These are phyloP conservation scores for Tetrahymena malaccensis DNA, from an alignment of 73 alveolate genomes.

Conservation along the genomic window DNA sequence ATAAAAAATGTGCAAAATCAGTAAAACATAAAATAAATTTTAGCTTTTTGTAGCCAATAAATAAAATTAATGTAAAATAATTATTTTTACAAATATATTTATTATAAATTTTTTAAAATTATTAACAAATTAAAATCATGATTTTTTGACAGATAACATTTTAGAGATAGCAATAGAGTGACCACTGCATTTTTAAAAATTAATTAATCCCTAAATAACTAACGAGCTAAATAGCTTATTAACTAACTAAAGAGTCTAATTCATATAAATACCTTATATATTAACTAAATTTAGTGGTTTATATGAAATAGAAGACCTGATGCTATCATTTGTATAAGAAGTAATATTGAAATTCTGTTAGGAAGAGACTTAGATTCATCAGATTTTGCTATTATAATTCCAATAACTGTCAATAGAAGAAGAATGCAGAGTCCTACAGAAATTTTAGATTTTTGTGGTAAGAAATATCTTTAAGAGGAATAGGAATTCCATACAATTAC, in stretches of 20 bases:
- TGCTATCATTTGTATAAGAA: not conserved
- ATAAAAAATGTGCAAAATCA: too few species aligned
- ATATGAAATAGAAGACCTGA: not conserved
- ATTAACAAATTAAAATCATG: too few species aligned
- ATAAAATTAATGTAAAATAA: too few species aligned
- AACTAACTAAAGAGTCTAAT: not conserved
- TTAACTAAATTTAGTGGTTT: not conserved
- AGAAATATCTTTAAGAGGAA: not conserved
- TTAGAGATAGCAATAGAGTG: too few species aligned
- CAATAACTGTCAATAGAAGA: not conserved
- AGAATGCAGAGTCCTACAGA: not conserved
- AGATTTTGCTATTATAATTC: not conserved
- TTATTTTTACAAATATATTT: too few species aligned
- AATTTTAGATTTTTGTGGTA: not conserved
- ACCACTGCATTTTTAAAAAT: too few species aligned
- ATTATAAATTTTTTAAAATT: too few species aligned
- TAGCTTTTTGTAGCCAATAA: too few species aligned
- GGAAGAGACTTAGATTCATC: not conserved
- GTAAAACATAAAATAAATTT: too few species aligned
- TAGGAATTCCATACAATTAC: not conserved
- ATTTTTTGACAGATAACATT: too few species aligned
- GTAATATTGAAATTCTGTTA: not conserved
- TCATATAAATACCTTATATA: not conserved
- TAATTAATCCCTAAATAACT: too few species aligned
- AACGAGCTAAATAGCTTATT: not conserved